Evolutionary conservation across 192 early-diverging fungal species (phyloP).

Genomic region (Coemansia sp.): DNA sequence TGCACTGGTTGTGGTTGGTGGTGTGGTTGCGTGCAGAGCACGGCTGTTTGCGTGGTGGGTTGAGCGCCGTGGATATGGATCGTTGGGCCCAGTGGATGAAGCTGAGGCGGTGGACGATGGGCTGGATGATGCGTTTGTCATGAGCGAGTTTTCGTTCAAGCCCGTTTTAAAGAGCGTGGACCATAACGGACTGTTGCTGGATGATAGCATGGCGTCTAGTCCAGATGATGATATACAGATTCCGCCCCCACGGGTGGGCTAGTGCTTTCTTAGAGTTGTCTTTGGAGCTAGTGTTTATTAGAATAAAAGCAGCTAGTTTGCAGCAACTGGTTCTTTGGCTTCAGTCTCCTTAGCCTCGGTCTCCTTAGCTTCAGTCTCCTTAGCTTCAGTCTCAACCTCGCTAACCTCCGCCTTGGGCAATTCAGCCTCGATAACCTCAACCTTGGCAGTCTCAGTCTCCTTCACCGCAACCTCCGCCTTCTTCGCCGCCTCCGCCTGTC

Average conservation of each 20-base stretch:
- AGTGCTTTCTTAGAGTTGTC: not conserved
- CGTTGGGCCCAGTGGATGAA: not conserved
- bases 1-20: not conserved
- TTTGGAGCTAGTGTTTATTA: too few relatives aligned
- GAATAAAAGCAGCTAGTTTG: too few relatives aligned
- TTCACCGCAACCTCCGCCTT: not conserved
- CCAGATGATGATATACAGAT: constrained; percentile 34
- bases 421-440: not conserved
- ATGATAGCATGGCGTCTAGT: constrained; percentile 41
- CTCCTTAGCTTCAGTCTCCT: not conserved
- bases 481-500: constrained; percentile 52
- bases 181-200: constrained; percentile 35
- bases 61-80: not conserved
- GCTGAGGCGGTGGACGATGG: constrained; percentile 7
- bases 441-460: not conserved
- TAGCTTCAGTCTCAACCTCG: not conserved
- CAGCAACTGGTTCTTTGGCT: not conserved
- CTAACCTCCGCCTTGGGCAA: not conserved
- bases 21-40: constrained; percentile 17
- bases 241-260: not conserved
- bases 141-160: constrained; percentile 42
- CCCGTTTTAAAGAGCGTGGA: constrained; percentile 3
- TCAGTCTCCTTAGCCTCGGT: not conserved
- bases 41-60: constrained; percentile 39
- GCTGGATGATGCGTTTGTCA: constrained; percentile 41